A percentile compares a stretch with the other conserved stretches of the same genome.
Evolutionary conservation across 2,329 filamentous ascomycete species (phyloP).

Genomic region (Phoma herbarum): DNA sequence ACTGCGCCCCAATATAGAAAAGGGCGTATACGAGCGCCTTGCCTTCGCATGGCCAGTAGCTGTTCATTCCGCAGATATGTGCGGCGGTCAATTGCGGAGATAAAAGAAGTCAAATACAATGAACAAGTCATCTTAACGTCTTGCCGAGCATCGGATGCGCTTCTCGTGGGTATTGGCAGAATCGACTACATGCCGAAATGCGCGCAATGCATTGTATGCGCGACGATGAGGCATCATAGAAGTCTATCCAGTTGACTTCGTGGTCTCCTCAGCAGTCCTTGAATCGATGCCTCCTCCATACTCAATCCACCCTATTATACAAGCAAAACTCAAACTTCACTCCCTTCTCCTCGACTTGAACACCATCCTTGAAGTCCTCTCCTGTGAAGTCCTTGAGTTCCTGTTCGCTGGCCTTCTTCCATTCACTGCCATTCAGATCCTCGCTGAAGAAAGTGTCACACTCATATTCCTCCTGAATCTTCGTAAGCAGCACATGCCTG

Average conservation of each 20-base stretch:
- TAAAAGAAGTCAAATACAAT: neutral
- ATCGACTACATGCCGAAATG: neutral
- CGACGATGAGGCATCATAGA: neutral
- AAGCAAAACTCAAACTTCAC: slow-evolving; percentile 76
- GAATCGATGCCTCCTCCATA: too few species aligned
- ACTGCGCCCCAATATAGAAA: too few species aligned
- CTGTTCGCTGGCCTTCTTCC: slow-evolving; percentile 62
- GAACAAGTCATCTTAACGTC: neutral
- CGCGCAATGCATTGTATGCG: neutral
- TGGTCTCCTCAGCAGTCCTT: too few species aligned
- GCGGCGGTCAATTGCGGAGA: neutral
- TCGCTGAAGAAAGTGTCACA: slow-evolving; percentile 80
- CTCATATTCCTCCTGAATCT: slow-evolving; percentile 73
- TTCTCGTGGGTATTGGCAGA: neutral
- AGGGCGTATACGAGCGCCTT: too few species aligned
- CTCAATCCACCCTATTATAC: slow-evolving; percentile 55
- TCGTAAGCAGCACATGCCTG: slow-evolving; percentile 73
- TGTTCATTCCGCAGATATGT: neutral
- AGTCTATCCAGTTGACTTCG: neutral
- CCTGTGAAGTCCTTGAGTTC: slow-evolving; percentile 72
- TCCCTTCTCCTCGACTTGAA: slow-evolving; percentile 68
- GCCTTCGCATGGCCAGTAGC: too few species aligned
- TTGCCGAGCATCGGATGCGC: neutral
- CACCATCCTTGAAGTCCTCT: slow-evolving; percentile 66
- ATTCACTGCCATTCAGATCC: slow-evolving; percentile 61